phyloP scores from a whole-genome alignment of 306 rosid genomes.

The Oxytropis ochrocephala region DNA sequence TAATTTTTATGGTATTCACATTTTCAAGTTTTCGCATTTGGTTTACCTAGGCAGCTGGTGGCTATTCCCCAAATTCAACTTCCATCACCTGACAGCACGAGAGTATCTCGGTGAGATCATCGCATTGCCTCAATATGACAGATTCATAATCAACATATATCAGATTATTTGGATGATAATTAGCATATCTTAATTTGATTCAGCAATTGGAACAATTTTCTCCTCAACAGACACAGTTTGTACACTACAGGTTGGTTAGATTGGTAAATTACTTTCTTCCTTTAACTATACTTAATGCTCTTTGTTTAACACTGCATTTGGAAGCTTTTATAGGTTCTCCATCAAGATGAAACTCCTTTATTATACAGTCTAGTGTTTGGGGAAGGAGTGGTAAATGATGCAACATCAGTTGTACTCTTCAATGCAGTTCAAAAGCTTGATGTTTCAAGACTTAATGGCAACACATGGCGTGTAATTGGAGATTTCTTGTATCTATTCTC shows the following conservation, averaged over 20 bases:
- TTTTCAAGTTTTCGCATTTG: conserved; percentile 26
- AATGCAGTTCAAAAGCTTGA: conserved; percentile 80
- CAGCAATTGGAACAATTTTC: conserved; percentile 87
- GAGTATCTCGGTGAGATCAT: conserved; percentile 68
- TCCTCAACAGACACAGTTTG: conserved; percentile 92
- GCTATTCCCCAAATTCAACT: conserved; percentile 75
- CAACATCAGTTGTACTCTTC: conserved; percentile 90
- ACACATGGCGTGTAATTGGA: conserved; percentile 35
- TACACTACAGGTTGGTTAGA: conserved; percentile 76
- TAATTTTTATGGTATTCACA: not conserved
- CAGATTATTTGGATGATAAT: conserved; percentile 15
- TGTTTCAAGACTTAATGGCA: conserved; percentile 33
- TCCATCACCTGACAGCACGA: conserved; percentile 38
- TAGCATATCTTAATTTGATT: conserved; percentile 22
- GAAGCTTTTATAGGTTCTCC: conserved; percentile 56
- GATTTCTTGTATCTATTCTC: conserved; percentile 73
- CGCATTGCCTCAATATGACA: not conserved
- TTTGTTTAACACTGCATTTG: not conserved
- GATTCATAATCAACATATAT: not conserved
- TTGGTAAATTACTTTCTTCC: conserved; percentile 14
- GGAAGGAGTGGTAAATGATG: conserved; percentile 95
- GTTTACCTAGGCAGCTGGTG: conserved; percentile 70
- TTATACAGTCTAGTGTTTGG: conserved; percentile 92
- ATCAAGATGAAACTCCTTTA: conserved; percentile 83
- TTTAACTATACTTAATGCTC: conserved; percentile 4